Percentiles rank a stretch among this genome's conserved stretches.
Evolutionary conservation across 805 yeast genomes (phyloP).

Genomic region (Candida boidinii): DNA sequence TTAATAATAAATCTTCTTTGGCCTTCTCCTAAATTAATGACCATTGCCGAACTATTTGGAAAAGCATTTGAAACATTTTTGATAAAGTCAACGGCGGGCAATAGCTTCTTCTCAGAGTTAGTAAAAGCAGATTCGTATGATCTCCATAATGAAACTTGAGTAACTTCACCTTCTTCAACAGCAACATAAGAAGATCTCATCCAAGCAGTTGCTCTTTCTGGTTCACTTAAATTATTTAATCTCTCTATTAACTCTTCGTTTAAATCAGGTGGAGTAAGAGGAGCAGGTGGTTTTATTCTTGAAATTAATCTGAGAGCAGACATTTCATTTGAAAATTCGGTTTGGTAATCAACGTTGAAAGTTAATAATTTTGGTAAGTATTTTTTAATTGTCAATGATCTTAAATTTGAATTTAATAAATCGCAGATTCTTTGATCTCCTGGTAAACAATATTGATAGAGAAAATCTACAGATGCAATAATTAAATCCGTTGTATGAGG

Average conservation of each 20-base stretch:
- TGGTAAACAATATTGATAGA: conserved; percentile 71
- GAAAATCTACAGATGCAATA: conserved; percentile 67
- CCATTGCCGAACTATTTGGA: conserved; percentile 88
- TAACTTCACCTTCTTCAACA: conserved; percentile 69
- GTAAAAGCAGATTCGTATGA: conserved; percentile 86
- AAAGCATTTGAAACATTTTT: conserved; percentile 89
- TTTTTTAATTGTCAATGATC: conserved; percentile 44
- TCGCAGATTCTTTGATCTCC: conserved; percentile 50
- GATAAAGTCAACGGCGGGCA: conserved; percentile 95
- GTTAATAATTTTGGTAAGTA: conserved; percentile 57
- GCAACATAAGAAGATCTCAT: conserved; percentile 87
- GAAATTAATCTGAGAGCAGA: conserved; percentile 34
- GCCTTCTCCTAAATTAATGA: conserved; percentile 56
- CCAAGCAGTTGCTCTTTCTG: conserved; percentile 90
- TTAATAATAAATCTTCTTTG: conserved; percentile 81
- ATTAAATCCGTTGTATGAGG: conserved; percentile 57
- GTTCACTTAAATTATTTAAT: conserved; percentile 66
- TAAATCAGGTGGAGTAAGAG: conserved; percentile 43
- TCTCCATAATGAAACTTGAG: conserved; percentile 94
- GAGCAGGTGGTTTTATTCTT: conserved; percentile 56
- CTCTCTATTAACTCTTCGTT: conserved; percentile 42
- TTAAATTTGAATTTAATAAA: conserved; percentile 36
- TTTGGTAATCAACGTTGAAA: conserved; percentile 32
- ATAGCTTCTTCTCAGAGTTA: conserved; percentile 46
- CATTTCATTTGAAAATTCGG: conserved; percentile 26